These are phyloP conservation scores for Senecio squalidus DNA, from an alignment of 140 eudicot species.

Conservation along the genomic window DNA sequence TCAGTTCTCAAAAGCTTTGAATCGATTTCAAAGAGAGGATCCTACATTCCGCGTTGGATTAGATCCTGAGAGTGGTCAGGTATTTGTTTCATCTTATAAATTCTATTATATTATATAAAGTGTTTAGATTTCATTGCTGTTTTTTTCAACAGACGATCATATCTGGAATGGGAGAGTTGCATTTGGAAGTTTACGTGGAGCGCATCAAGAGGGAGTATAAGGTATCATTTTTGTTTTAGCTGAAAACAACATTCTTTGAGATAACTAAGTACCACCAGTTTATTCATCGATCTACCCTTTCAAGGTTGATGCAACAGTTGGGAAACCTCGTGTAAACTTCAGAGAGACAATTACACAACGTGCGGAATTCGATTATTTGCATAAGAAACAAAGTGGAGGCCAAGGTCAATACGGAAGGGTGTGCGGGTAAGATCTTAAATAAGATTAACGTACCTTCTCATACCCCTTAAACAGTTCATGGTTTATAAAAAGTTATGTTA, in stretches of 20 bases:
- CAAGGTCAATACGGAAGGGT: conserved; percentile 98
- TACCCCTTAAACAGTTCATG: not conserved
- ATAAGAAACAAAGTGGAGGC: conserved; percentile 97
- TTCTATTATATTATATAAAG: too few relatives aligned
- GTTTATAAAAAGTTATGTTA: not conserved
- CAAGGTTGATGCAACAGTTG: conserved; percentile 87
- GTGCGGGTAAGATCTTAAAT: conserved; percentile 52
- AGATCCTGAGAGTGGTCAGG: conserved; percentile 94
- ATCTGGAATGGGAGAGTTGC: conserved; percentile 99
- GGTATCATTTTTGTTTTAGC: conserved; percentile 33
- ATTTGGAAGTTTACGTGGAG: conserved; percentile 88
- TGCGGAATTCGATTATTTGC: conserved; percentile 90
- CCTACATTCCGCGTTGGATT: conserved; percentile 97
- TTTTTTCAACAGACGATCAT: conserved; percentile 74
- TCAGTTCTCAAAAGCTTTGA: conserved; percentile 95
- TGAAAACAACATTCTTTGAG: not conserved
- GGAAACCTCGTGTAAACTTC: conserved; percentile 97
- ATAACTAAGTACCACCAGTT: not conserved
- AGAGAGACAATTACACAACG: conserved; percentile 95
- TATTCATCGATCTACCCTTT: not conserved
- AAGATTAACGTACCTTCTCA: not conserved
- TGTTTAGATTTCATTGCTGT: too few relatives aligned
- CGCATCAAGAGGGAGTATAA: conserved; percentile 87
- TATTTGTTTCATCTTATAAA: conserved; percentile 13
- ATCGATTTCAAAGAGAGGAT: conserved; percentile 96